Evolutionary conservation across 257 asterid genomes (phyloP), one percentile per base, ranked within the genome.

Genomic region (Hygrophila difformis): DNA sequence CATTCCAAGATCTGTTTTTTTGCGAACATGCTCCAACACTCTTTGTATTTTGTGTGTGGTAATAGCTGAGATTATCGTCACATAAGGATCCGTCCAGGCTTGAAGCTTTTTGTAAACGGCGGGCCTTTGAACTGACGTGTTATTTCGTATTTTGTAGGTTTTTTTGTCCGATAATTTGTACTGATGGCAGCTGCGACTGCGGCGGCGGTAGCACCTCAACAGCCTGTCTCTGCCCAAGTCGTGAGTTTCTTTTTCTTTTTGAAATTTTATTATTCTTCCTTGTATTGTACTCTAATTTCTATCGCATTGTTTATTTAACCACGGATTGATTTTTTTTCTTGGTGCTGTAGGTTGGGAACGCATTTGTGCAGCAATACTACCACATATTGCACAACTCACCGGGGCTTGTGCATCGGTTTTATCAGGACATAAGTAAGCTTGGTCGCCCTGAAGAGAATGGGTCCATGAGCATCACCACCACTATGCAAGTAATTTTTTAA

Each of bases 371-470:
- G 71, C 96, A 91, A 66, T 91, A 91, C 50, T 91, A 91, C 64
- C 92, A 80, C 52, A 76, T 91, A 58, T 75, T 82, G 68, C 84
- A 80, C 53, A 76, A 65, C 51, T 80, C 94, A 7, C 99, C 99
- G 1, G 89, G 64, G 52, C 78, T 73, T 2, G 96, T 78, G 16
- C 33, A 61, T 56, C 77, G 82, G 56, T 91, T 91, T 73, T 91
- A 86, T 68, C 93, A 86, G 76, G 95, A 91, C 37, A 57, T 48
- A 18, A 91, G 99, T 54, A 82, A 74, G 81, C 82, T 91, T 31
- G 93, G 94, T 34, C 93, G 96, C 12, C 96, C 94, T 4, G 94
- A 76, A 54, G 77, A 54, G 33, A 92, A 86, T 69, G 99, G 95
- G 44, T 53, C 79, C 68, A 64, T 86, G 87, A 64, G 71, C 64